Evolutionary conservation across 73 alveolate genomes (phyloP).

Genomic region (Paramecium biaurelia): DNA sequence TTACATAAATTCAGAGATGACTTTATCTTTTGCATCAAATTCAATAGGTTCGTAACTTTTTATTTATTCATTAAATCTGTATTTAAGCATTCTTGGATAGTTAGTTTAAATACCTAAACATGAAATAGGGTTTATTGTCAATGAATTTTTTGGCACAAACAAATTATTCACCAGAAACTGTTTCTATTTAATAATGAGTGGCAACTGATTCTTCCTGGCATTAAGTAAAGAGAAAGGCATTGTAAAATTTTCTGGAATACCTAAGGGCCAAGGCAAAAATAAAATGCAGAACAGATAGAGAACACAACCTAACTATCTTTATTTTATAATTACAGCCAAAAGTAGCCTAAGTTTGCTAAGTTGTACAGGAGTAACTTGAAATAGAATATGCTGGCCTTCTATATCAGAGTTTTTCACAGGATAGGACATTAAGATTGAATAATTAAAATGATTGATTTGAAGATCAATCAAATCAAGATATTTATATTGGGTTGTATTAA

Average conservation of each 20-base stretch:
- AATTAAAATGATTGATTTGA: background rate
- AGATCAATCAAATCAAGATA: background rate
- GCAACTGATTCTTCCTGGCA: background rate
- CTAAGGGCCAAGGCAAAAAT: background rate
- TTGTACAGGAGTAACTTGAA: background rate
- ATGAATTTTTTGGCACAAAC: background rate
- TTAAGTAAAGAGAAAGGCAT: background rate
- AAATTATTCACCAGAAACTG: background rate
- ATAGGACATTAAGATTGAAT: background rate
- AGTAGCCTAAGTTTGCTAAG: background rate
- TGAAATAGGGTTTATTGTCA: background rate
- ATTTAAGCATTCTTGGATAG: background rate
- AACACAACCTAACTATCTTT: background rate
- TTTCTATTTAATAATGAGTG: background rate
- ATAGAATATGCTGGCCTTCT: background rate
- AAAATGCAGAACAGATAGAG: background rate
- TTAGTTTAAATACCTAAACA: background rate
- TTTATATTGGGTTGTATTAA: background rate
- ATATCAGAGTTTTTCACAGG: conserved; percentile 24
- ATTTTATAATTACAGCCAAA: background rate
- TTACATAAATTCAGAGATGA: background rate
- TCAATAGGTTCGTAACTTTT: background rate
- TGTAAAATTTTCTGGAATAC: background rate
- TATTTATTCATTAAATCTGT: background rate
- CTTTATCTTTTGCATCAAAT: background rate